These are phyloP conservation scores for Globisporangium middletonii DNA, from an alignment of 352 stramenopile genomes.

Conservation along the genomic window DNA sequence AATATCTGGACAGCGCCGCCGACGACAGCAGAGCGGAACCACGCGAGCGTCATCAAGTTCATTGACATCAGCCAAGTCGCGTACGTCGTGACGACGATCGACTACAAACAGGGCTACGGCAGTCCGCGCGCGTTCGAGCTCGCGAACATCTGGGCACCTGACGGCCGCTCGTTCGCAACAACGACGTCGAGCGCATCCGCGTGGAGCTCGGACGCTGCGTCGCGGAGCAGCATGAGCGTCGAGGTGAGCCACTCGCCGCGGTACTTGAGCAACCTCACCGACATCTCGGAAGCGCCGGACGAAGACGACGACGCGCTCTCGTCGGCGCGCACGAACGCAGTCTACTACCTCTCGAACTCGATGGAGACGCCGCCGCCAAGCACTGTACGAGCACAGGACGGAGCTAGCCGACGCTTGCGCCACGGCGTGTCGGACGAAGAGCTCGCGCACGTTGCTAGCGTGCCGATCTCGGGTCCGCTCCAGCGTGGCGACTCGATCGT, in stretches of 20 bases:
- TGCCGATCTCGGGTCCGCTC: constrained; percentile 38
- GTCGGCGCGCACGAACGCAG: neutral
- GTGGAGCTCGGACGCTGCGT: constrained; percentile 6
- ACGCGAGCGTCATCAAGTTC: constrained; percentile 29
- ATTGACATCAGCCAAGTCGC: constrained; percentile 80
- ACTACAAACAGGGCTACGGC: constrained; percentile 69
- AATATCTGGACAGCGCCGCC: constrained; percentile 62
- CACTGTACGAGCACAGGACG: neutral
- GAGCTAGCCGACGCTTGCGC: constrained; percentile 18
- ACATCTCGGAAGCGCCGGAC: constrained; percentile 12
- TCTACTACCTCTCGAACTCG: constrained; percentile 9
- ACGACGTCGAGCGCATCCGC: neutral
- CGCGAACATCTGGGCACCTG: constrained; percentile 52
- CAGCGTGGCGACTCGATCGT: constrained; percentile 40
- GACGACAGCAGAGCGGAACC: constrained; percentile 13
- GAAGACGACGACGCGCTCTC: constrained; percentile 8
- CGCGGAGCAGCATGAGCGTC: constrained; percentile 15
- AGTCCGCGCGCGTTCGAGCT: constrained; percentile 17
- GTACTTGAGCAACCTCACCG: constrained; percentile 13
- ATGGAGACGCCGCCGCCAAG: constrained; percentile 1
- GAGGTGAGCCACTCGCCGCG: constrained; percentile 20
- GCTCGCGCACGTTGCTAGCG: constrained; percentile 29
- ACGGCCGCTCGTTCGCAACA: constrained; percentile 11
- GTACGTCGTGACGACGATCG: constrained; percentile 64
- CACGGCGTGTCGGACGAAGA: constrained; percentile 34